phyloP scores from a whole-genome alignment of 345 rosid species.

The Angophora floribunda region DNA sequence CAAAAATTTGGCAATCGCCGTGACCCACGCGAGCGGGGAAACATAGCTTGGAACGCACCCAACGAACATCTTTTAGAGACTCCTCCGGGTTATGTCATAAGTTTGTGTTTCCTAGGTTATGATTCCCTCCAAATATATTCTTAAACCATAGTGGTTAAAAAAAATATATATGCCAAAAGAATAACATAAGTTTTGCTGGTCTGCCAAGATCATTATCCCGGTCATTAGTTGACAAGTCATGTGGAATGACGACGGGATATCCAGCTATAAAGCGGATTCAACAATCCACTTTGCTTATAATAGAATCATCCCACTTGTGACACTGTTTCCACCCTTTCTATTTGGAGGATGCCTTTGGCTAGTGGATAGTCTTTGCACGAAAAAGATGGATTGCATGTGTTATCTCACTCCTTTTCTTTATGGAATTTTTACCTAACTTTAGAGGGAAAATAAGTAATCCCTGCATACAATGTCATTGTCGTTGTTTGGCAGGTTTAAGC shows the following conservation, averaged over 20 bases:
- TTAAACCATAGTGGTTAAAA: not conserved
- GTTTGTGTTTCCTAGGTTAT: not conserved
- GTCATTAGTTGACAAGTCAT: not conserved
- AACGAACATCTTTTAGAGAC: not conserved
- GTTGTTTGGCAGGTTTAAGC: not conserved
- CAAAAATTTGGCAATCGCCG: not conserved
- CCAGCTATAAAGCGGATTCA: not conserved
- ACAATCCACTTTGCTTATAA: not conserved
- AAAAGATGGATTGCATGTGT: not conserved
- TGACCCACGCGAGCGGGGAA: not conserved
- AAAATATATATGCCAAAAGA: not conserved
- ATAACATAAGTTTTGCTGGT: not conserved
- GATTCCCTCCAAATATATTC: not conserved
- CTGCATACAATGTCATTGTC: not conserved
- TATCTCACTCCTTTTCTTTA: not conserved
- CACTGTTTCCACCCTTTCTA: not conserved
- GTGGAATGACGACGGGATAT: not conserved
- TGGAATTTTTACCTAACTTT: not conserved
- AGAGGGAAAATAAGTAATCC: not conserved
- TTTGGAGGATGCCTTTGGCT: not conserved
- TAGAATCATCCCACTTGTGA: not conserved
- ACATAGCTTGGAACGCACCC: not conserved
- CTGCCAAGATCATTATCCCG: not conserved
- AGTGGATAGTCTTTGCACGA: not conserved
- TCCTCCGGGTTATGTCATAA: not conserved